Evolutionary conservation across 257 asterid genomes (phyloP).

Genomic region (Nicotiana attenuata): DNA sequence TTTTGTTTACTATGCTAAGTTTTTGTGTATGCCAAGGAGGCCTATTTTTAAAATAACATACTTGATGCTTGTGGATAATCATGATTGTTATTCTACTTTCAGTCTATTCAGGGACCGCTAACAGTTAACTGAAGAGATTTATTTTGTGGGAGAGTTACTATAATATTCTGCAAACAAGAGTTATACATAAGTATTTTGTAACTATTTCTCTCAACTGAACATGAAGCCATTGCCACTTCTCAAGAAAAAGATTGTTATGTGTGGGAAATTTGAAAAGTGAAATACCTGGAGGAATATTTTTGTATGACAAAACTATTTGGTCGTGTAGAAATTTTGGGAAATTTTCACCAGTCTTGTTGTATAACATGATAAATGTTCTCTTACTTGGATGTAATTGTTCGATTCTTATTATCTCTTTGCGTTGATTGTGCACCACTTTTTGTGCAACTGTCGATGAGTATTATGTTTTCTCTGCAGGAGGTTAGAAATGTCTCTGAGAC

Average conservation of each 20-base stretch:
- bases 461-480: constrained; percentile 41
- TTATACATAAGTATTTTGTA: neutral
- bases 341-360: neutral
- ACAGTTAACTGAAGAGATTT: neutral
- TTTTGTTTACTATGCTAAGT: neutral
- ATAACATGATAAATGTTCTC: neutral
- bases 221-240: neutral
- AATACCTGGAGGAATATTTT: neutral
- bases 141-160: neutral
- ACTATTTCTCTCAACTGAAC: neutral
- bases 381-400: neutral
- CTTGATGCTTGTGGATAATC: constrained; percentile 3
- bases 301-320: constrained; percentile 3
- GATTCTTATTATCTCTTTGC: neutral
- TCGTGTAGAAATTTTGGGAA: neutral
- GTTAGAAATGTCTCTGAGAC: constrained; percentile 74
- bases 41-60: neutral
- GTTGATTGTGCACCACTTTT: neutral
- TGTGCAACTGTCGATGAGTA: neutral
- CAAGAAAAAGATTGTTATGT: neutral
- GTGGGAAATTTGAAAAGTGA: neutral
- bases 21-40: neutral
- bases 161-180: neutral
- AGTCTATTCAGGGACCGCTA: neutral
- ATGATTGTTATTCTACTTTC: neutral